These are phyloP conservation scores for Penicillium oxalicum DNA, from an alignment of 2,329 filamentous ascomycete species.

Conservation along the genomic window DNA sequence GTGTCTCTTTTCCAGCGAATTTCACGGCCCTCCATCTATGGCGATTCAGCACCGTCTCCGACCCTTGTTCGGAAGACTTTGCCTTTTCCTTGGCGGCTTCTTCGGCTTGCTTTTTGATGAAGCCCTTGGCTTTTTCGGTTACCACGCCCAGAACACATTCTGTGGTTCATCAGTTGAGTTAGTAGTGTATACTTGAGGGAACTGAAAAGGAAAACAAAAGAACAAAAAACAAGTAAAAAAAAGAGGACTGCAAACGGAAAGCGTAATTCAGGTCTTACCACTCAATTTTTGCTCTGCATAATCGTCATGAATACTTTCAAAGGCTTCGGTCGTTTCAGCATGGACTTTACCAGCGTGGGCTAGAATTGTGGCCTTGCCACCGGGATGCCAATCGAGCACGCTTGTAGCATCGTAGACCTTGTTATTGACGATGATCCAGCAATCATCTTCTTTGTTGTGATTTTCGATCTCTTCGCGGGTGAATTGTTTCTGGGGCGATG, in stretches of 20 bases:
- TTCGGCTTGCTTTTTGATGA: conserved; percentile 43
- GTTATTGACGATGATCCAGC: conserved; percentile 50
- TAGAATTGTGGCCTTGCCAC: conserved; percentile 45
- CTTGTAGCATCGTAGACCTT: conserved; percentile 49
- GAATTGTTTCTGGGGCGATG: conserved; percentile 47
- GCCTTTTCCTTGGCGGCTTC: conserved; percentile 35
- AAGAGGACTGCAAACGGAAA: too few species aligned
- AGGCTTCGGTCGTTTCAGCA: conserved; percentile 46
- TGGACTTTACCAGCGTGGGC: conserved; percentile 48
- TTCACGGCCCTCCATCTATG: not conserved
- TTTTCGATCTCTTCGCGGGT: conserved; percentile 51
- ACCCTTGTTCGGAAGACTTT: conserved; percentile 34
- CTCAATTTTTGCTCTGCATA: conserved; percentile 48
- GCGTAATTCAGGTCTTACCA: conserved; percentile 19
- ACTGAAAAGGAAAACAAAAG: not conserved
- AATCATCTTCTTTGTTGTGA: conserved; percentile 44
- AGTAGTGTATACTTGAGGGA: too few species aligned
- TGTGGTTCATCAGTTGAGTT: conserved; percentile 8
- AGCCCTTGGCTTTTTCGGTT: conserved; percentile 45
- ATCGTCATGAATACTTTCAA: conserved; percentile 48
- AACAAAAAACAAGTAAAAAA: not conserved
- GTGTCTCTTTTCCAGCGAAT: not conserved
- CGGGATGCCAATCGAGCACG: conserved; percentile 47
- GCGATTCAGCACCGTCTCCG: conserved; percentile 9
- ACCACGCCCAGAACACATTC: conserved; percentile 48